Conservation (phyloP, 148 eudicot genomes). For the Rhododendron molle region DNA sequence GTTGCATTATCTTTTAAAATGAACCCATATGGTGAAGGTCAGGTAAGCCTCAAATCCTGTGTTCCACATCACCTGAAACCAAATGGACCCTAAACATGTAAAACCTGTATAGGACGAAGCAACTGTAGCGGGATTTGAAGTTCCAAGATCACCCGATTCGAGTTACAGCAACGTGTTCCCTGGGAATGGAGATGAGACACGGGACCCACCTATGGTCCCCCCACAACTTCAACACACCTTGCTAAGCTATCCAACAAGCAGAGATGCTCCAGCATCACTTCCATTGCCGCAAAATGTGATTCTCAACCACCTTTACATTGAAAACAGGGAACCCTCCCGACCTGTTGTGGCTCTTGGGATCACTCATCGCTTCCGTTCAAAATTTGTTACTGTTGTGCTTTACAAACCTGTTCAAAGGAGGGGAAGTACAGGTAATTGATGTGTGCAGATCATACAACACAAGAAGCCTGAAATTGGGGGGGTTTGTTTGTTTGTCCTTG, state of each 20-base stretch:
- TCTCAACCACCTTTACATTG: slow-evolving; percentile 90
- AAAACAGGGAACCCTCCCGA: slow-evolving; percentile 68
- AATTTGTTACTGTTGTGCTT: slow-evolving; percentile 84
- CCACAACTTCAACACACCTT: slow-evolving; percentile 73
- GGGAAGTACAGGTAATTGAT: slow-evolving; percentile 50
- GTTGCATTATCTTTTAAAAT: slow-evolving; percentile 13
- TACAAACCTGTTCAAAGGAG: slow-evolving; percentile 87
- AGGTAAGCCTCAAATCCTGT: slow-evolving; percentile 21
- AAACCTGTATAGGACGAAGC: slow-evolving; percentile 39
- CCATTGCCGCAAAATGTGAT: slow-evolving; percentile 70
- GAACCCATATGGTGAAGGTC: slow-evolving; percentile 33
- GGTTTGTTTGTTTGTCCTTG: slow-evolving; percentile 1
- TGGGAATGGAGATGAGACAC: slow-evolving; percentile 63
- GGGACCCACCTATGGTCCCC: slow-evolving; percentile 78
- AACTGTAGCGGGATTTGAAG: slow-evolving; percentile 84
- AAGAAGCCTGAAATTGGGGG: background rate
- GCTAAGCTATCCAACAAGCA: slow-evolving; percentile 43
- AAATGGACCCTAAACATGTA: background rate
- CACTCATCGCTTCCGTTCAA: slow-evolving; percentile 85
- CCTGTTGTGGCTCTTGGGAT: slow-evolving; percentile 87
- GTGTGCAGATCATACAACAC: slow-evolving; percentile 17
- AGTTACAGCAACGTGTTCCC: slow-evolving; percentile 67
- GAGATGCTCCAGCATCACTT: slow-evolving; percentile 41
- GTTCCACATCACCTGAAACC: background rate
- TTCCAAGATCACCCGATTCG: slow-evolving; percentile 71